A percentile compares a stretch with the other conserved stretches of the same genome.
Conservation (phyloP, 345 rosid genomes). For the Hirschfeldia incana region DNA sequence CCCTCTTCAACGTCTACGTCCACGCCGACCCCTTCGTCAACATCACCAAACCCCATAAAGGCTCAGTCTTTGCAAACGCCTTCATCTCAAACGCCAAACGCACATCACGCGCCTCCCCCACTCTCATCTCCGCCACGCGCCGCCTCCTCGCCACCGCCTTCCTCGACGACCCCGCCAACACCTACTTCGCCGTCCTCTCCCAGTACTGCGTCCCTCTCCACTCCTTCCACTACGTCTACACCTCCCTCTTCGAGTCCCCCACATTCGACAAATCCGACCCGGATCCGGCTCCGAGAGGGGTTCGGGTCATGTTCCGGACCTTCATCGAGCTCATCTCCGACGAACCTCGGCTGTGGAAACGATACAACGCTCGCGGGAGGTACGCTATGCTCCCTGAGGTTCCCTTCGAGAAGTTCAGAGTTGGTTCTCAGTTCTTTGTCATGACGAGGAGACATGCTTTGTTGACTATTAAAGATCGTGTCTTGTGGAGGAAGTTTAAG, state of each 20-base stretch:
- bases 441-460: constrained; percentile 78
- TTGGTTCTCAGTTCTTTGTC: constrained; percentile 92
- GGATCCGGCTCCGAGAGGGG: constrained; percentile 48
- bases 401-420: constrained; percentile 62
- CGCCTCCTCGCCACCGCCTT: constrained; percentile 85
- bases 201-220: constrained; percentile 87
- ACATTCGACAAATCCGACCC: constrained; percentile 56
- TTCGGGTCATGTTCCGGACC: constrained; percentile 59
- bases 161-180: constrained; percentile 86
- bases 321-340: constrained; percentile 71
- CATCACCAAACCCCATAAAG: constrained; percentile 45
- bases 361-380: constrained; percentile 78
- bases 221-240: constrained; percentile 67
- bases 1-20: constrained; percentile 72
- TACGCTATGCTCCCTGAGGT: constrained; percentile 82
- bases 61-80: constrained; percentile 49
- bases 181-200: constrained; percentile 79
- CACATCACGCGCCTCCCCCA: constrained; percentile 84
- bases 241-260: constrained; percentile 51
- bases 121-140: constrained; percentile 87
- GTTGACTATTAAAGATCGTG: constrained; percentile 62
- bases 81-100: constrained; percentile 65
- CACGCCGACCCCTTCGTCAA: constrained; percentile 85
- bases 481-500: constrained; percentile 79
- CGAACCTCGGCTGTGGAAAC: constrained; percentile 76